phyloP scores from a whole-genome alignment of 1,284 basidiomycete species.

The Boletus mariae region DNA sequence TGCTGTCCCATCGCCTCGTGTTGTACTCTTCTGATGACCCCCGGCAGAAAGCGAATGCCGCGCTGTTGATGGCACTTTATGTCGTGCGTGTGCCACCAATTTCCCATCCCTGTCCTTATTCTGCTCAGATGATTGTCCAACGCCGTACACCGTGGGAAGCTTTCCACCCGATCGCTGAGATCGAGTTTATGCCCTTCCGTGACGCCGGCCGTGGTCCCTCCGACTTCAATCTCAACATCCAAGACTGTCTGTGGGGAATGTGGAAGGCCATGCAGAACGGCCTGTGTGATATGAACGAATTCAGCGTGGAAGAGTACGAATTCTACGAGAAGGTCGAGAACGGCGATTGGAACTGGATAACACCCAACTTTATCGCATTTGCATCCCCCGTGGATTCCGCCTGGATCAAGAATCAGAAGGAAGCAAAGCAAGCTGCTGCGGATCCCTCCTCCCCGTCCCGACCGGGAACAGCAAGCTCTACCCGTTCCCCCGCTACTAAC shows the following conservation, averaged over 20 bases:
- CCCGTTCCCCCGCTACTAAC: constrained; percentile 34
- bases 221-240: constrained; percentile 90
- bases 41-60: constrained; percentile 89
- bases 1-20: constrained; percentile 70
- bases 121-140: constrained; percentile 84
- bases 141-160: constrained; percentile 92
- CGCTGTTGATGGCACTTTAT: constrained; percentile 88
- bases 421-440: constrained; percentile 54
- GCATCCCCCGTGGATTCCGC: constrained; percentile 85
- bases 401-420: constrained; percentile 72
- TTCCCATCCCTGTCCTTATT: constrained; percentile 17
- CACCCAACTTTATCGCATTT: constrained; percentile 91
- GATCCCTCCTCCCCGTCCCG: constrained; percentile 34
- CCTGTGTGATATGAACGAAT: constrained; percentile 89
- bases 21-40: constrained; percentile 88
- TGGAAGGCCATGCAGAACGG: constrained; percentile 91
- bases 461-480: constrained; percentile 21
- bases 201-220: constrained; percentile 93
- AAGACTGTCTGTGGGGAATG: constrained; percentile 93
- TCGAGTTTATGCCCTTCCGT: constrained; percentile 93
- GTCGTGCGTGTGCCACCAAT: constrained; percentile 51
- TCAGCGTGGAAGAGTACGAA: constrained; percentile 88
- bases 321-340: constrained; percentile 94
- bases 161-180: constrained; percentile 85
- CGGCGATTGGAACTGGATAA: constrained; percentile 98